Conservation (phyloP, 2,329 filamentous ascomycete species). For the Fusarium sulawesiense region DNA sequence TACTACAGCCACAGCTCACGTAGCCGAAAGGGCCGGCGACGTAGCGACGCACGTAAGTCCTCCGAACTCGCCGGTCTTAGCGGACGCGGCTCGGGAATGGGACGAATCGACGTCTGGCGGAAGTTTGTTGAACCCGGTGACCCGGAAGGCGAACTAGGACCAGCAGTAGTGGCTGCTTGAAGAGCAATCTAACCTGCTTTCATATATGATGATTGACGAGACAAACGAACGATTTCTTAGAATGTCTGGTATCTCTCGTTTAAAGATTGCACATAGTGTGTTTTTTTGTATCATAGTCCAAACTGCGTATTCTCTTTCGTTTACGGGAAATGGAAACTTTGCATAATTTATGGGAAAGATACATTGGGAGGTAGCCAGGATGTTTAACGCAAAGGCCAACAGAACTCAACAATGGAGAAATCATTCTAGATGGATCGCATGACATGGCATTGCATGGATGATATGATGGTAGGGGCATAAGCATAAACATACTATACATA, state of each 20-base stretch:
- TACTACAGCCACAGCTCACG: slow-evolving; percentile 46
- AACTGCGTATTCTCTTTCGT: slow-evolving; percentile 11
- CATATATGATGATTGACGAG: slow-evolving; percentile 16
- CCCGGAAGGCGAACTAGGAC: slow-evolving; percentile 50
- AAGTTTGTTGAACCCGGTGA: slow-evolving; percentile 59
- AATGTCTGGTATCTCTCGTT: slow-evolving; percentile 15
- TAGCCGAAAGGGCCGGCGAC: slow-evolving; percentile 44
- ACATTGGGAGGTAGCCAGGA: neutral
- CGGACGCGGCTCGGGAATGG: slow-evolving; percentile 58
- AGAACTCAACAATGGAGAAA: slow-evolving; percentile 26
- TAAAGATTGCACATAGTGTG: slow-evolving; percentile 18
- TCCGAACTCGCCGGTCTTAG: slow-evolving; percentile 62
- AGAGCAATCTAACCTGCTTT: neutral
- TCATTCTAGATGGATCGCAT: slow-evolving; percentile 15
- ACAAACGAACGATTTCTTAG: slow-evolving; percentile 15
- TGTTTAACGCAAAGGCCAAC: slow-evolving; percentile 29
- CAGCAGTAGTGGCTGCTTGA: slow-evolving; percentile 16
- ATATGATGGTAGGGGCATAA: slow-evolving; percentile 24
- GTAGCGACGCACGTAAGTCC: slow-evolving; percentile 50
- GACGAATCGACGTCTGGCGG: slow-evolving; percentile 62
- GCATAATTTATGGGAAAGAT: slow-evolving; percentile 3
- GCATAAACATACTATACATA: slow-evolving; percentile 8
- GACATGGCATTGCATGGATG: slow-evolving; percentile 15
- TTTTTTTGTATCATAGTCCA: slow-evolving; percentile 12
- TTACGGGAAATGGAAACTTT: slow-evolving; percentile 5